Evolutionary conservation across 2,329 filamentous ascomycete species (phyloP).

Genomic region (Neurospora sp.): DNA sequence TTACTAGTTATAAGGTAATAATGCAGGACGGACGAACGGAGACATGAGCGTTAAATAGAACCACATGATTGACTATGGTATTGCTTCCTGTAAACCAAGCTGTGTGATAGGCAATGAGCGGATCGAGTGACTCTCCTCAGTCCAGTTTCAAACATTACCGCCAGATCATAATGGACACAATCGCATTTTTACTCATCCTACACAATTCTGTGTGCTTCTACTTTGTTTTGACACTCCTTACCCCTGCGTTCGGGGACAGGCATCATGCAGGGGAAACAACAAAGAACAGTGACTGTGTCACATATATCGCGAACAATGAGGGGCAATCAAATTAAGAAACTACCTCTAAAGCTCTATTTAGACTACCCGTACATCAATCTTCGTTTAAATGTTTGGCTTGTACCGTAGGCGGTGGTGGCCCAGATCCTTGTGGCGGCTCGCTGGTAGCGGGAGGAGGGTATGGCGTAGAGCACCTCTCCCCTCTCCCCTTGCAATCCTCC

Average conservation of each 20-base stretch:
- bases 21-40: background rate
- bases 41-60: background rate
- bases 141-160: background rate
- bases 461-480: background rate
- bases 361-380: background rate
- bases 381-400: background rate
- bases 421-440: constrained; percentile 5
- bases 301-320: background rate
- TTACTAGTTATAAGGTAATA: background rate
- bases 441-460: constrained; percentile 2
- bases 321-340: background rate
- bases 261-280: background rate
- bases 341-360: background rate
- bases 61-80: background rate
- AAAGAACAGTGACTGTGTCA: background rate
- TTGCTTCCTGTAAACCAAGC: background rate
- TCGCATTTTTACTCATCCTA: background rate
- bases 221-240: background rate
- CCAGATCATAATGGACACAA: background rate
- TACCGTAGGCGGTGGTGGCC: constrained; percentile 7
- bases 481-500: background rate
- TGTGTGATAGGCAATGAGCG: background rate
- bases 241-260: background rate
- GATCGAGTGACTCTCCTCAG: background rate
- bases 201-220: background rate